These are phyloP conservation scores for Saccharum hybrid DNA, from an alignment of 202 grass and related monocot species.

Conservation along the genomic window DNA sequence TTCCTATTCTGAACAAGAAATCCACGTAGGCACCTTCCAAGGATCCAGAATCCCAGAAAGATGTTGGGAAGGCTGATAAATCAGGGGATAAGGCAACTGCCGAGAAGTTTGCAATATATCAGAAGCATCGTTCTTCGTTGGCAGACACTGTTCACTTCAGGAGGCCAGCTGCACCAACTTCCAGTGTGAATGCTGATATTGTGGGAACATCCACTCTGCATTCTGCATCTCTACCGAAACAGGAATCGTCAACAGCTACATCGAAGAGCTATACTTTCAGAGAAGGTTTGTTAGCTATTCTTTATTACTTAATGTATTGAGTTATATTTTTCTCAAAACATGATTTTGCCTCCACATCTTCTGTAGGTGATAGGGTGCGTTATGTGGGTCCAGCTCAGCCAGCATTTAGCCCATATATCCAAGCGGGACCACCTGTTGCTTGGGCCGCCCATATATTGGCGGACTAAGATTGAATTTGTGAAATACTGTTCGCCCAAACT, in stretches of 20 bases:
- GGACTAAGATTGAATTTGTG: background rate
- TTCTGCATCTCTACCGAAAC: conserved; percentile 83
- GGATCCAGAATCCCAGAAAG: conserved; percentile 83
- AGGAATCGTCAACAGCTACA: conserved; percentile 87
- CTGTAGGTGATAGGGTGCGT: conserved; percentile 84
- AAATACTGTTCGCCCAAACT: background rate
- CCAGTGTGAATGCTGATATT: conserved; percentile 96
- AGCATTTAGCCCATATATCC: too few relatives aligned
- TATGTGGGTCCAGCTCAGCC: conserved; percentile 67
- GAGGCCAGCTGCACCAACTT: conserved; percentile 76
- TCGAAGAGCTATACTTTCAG: conserved; percentile 95
- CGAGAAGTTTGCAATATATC: conserved; percentile 61
- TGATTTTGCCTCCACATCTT: conserved; percentile 38
- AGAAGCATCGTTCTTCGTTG: conserved; percentile 70
- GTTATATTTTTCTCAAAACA: conserved; percentile 37
- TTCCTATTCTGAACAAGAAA: conserved; percentile 33
- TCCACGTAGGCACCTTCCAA: conserved; percentile 66
- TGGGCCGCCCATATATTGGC: background rate
- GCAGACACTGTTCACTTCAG: conserved; percentile 69
- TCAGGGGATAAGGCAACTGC: conserved; percentile 41
- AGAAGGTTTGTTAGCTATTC: conserved; percentile 66
- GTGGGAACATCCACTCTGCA: conserved; percentile 80
- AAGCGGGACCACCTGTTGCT: background rate
- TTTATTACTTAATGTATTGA: conserved; percentile 30
- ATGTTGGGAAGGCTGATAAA: conserved; percentile 72